These are phyloP conservation scores for Phlebiopsis gigantea DNA, from an alignment of 768 basidiomycete genomes.

Conservation along the genomic window DNA sequence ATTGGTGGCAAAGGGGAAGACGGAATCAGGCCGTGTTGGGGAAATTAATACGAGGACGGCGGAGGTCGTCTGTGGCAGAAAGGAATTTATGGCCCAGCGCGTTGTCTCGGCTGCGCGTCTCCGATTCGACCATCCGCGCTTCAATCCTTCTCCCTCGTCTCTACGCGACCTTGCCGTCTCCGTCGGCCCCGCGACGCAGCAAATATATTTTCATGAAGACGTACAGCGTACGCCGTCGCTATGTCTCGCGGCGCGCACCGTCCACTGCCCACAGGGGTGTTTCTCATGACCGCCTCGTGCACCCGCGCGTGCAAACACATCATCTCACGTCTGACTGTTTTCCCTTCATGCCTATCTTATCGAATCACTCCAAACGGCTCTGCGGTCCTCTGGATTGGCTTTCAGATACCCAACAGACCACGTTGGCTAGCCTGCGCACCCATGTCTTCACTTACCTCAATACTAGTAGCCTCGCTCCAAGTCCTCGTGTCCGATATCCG, in stretches of 20 bases:
- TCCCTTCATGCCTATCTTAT: not conserved
- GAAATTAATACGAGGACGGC: slow-evolving; percentile 1
- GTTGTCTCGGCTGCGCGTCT: not conserved
- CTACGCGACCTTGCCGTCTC: not conserved
- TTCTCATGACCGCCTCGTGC: slow-evolving; percentile 4
- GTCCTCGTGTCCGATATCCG: not conserved
- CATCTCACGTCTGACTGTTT: not conserved
- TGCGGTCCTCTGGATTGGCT: not conserved
- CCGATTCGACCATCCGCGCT: not conserved
- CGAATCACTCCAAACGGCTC: not conserved
- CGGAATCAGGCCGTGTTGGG: not conserved
- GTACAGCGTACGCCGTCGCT: no score
- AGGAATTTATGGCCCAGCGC: not conserved
- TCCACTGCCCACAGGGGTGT: not conserved
- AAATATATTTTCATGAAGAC: not conserved
- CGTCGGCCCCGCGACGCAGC: not conserved
- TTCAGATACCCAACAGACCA: not conserved
- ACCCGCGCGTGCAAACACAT: not conserved
- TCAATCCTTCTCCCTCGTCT: not conserved
- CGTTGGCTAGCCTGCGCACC: not conserved
- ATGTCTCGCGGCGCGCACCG: no score
- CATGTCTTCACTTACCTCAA: not conserved
- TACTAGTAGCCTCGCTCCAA: not conserved
- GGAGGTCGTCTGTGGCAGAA: not conserved
- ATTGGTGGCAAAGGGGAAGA: not conserved